These are phyloP conservation scores for Selenicereus undatus DNA, from an alignment of 148 eudicot genomes.

Conservation along the genomic window DNA sequence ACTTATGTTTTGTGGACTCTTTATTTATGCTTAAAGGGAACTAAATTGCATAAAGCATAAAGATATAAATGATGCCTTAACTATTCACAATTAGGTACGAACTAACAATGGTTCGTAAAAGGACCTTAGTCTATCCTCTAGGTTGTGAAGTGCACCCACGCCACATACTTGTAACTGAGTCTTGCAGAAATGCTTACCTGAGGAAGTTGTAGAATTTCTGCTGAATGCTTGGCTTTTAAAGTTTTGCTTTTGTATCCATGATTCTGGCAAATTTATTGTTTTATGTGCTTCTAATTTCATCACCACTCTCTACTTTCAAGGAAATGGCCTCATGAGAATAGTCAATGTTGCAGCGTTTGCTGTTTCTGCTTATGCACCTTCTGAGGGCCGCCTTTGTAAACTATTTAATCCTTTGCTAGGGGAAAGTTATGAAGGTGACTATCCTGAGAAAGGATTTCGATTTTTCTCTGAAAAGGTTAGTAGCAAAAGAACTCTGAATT, in stretches of 20 bases:
- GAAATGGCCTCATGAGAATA: conserved; percentile 76
- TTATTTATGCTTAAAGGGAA: too few species aligned
- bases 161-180: too few species aligned
- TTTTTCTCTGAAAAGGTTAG: conserved; percentile 93
- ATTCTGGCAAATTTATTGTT: not conserved
- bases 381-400: conserved; percentile 91
- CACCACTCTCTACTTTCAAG: conserved; percentile 46
- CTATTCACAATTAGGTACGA: too few species aligned
- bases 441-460: conserved; percentile 85
- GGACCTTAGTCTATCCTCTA: too few species aligned
- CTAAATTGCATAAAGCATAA: too few species aligned
- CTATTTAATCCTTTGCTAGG: conserved; percentile 98
- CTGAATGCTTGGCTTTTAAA: not conserved
- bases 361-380: conserved; percentile 91
- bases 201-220: not conserved
- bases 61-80: too few species aligned
- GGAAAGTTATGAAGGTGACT: conserved; percentile 96
- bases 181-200: too few species aligned
- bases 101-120: too few species aligned
- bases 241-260: not conserved
- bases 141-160: too few species aligned
- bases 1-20: too few species aligned
- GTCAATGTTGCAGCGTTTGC: conserved; percentile 97
- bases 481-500: conserved; percentile 6
- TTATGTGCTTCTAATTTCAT: not conserved